A percentile compares a stretch with the other conserved stretches of the same genome.
Conservation (phyloP, 768 basidiomycete genomes). For the Termitomyces sp. region DNA sequence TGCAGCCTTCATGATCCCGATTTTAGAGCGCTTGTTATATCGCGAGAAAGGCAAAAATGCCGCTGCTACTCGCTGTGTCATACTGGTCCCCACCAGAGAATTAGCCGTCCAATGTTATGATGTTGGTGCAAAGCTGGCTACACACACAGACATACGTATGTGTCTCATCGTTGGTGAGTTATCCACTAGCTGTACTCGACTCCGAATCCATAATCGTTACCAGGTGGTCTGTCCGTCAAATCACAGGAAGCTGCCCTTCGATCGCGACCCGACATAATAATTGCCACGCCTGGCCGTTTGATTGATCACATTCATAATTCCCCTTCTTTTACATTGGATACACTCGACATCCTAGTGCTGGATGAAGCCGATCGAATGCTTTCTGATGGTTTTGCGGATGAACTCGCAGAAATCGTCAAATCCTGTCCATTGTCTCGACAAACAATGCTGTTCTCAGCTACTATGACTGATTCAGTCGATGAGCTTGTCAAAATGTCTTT, state of each 20-base stretch:
- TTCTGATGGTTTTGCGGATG: conserved; percentile 91
- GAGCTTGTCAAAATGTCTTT: conserved; percentile 90
- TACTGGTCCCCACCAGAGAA: conserved; percentile 93
- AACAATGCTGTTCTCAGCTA: conserved; percentile 98
- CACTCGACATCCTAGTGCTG: conserved; percentile 88
- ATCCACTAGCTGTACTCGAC: neutral
- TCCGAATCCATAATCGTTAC: conserved; percentile 4
- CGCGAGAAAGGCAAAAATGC: conserved; percentile 85
- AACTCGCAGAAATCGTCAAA: conserved; percentile 89
- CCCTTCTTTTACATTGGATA: conserved; percentile 86
- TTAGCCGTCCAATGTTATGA: conserved; percentile 94
- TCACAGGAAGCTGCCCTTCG: conserved; percentile 84
- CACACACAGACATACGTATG: conserved; percentile 85
- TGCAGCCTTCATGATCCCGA: conserved; percentile 93
- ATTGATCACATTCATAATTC: conserved; percentile 98
- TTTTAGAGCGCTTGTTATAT: conserved; percentile 88
- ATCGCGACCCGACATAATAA: conserved; percentile 85
- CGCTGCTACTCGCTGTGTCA: conserved; percentile 82
- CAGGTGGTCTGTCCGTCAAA: conserved; percentile 91
- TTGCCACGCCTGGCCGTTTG: conserved; percentile 95
- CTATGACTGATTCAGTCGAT: conserved; percentile 96
- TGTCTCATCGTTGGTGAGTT: conserved; percentile 85
- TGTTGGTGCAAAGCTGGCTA: conserved; percentile 79
- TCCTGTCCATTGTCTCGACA: conserved; percentile 85
- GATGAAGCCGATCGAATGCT: conserved; percentile 99